phyloP scores from a whole-genome alignment of 148 eudicot genomes.

The Diospyros lotus region DNA sequence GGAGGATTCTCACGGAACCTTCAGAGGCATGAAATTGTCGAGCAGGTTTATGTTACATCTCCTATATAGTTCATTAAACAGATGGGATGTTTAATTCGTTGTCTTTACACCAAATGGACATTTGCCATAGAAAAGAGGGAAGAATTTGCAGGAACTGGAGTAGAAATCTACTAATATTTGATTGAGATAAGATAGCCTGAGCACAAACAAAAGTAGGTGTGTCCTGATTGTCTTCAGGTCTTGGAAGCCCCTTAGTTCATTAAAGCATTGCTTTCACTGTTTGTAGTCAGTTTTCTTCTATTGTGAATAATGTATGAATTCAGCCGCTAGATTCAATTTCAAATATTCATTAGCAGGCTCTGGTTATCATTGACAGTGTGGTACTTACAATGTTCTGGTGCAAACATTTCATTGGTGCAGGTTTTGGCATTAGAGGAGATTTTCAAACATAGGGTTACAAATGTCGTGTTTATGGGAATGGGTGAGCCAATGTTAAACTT shows the following conservation, averaged over 20 bases:
- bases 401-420: conserved; percentile 30
- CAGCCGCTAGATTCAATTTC: background rate
- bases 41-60: conserved; percentile 62
- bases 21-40: conserved; percentile 87
- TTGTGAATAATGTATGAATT: background rate
- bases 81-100: background rate
- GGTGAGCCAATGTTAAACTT: conserved; percentile 98
- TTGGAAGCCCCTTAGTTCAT: background rate
- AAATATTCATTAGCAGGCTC: background rate
- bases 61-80: background rate
- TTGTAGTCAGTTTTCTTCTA: background rate
- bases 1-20: conserved; percentile 98
- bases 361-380: conserved; percentile 7
- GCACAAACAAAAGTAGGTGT: background rate
- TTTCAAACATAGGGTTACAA: conserved; percentile 82
- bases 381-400: background rate
- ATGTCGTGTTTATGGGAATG: conserved; percentile 99
- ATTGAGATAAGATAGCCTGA: background rate
- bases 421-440: conserved; percentile 91
- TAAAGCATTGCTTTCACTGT: background rate
- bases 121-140: too few species aligned
- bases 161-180: background rate
- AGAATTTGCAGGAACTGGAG: background rate
- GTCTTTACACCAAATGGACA: too few species aligned
- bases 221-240: background rate